Evolutionary conservation across 106 monocot genomes (phyloP), one percentile per base, ranked within the genome.

Genomic region (Phalaenopsis aphrodite): DNA sequence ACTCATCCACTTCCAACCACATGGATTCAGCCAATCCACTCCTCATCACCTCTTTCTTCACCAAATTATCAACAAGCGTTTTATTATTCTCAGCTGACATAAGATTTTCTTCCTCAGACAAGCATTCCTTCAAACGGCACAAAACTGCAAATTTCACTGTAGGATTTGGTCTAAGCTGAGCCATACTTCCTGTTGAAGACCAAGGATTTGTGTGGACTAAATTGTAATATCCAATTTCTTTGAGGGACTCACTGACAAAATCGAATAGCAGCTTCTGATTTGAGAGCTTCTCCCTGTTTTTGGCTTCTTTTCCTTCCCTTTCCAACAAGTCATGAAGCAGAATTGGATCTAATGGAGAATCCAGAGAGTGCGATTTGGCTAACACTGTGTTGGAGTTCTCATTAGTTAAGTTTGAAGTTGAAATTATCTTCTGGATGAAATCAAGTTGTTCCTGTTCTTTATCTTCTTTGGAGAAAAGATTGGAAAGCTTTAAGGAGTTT

Each of bases 261-360:
- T 96, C 96, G 55, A 99, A 99, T 18, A 91, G 75, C 19, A 99
- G 88, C 82, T 85, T 89, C 86, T 86, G 87, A 56, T 85, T 88
- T 1, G 99, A 95, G 18, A 88, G 83, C 78, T 82, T 88, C 79
- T 85, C 88, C 72, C 85, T 86, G 87, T 4, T 85, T 82, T 42
- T 82, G 5, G 87, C 82, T 43, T 81, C 90, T 69, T 91, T 89
- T 23, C 84, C 88, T 77, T 88, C 91, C 2, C 76, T 68, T 16
- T 86, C 89, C 68, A 91, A 82, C 57, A 93, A 84, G 78, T 88
- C 79, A 55, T 91, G 86, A 5, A 95, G 84, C 57, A 95, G 75
- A 5, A 21, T 55, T 19, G 91, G 93, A 80, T 93, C 75, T 66
- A 99, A 84, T 5, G 99, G 94, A 76, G 85, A 87, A 11, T 88